Evolutionary conservation across 73 alveolate species (phyloP), one percentile per base, ranked within the genome.

Genomic region (Blepharisma stoltei): DNA sequence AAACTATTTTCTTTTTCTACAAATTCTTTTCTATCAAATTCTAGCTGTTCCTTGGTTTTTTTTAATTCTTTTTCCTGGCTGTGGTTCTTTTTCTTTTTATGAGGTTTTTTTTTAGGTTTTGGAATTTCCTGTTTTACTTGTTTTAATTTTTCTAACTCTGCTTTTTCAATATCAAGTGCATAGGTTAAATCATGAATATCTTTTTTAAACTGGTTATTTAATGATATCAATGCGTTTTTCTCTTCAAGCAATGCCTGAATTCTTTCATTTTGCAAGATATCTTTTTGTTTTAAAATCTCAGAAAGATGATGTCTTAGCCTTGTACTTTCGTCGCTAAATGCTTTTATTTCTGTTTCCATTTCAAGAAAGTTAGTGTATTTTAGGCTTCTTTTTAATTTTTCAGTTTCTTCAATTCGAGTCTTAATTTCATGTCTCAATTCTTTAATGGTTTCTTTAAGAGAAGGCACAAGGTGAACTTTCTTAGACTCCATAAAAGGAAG

Each of bases 251-350:
- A 32, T 32, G 3, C 41, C 41, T 32, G 41, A 32, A 32, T 32
- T 32, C 3, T 32, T 32, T 32, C 41, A 32, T 32, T 32, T 32
- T 32, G 41, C 41, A 0, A 32, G 23, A 47, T 18, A 25, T 60
- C 73, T 69, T 53, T 23, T 69, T 46, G 67, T 44, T 53, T 69
- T 20, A 69, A 18, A 14, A 46, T 86, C 45, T 88, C 92, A 54
- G 81, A 86, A 6, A 77, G 73, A 50, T 55, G 49, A 43, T 65
- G 86, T 54, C 95, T 70, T 11, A 88, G 84, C 49, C 95, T 55
- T 4, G 83, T 68, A 54, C 95, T 85, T 71, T 88, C 95, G 37
- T 88, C 92, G 0, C 77, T 54, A 55, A 78, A 88, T 54, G 76
- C 21, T 48, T 85, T 75, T 53, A 81, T 45, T 66, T 88, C 95